Percentiles rank a stretch among this genome's conserved stretches.
These are phyloP conservation scores for Rhodotorula sp. DNA, from an alignment of 1,284 basidiomycete species.

Conservation along the genomic window DNA sequence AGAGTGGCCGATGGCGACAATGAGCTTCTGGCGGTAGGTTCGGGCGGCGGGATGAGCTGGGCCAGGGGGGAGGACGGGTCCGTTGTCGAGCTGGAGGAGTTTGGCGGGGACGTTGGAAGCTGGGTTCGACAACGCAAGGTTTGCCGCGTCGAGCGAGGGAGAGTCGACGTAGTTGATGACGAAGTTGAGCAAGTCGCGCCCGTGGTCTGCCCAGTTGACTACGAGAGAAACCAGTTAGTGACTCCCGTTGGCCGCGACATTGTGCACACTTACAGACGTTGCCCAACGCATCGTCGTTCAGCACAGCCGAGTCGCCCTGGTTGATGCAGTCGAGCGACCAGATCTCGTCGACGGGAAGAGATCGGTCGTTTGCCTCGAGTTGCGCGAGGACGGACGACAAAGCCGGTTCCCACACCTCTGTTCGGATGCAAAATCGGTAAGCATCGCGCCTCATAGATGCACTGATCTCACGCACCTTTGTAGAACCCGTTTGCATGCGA, in stretches of 20 bases:
- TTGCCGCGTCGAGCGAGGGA: constrained; percentile 4
- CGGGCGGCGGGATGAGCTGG: constrained; percentile 45
- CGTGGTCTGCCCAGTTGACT: constrained; percentile 70
- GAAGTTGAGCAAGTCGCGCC: constrained; percentile 56
- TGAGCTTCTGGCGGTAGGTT: constrained; percentile 39
- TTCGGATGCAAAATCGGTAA: not conserved
- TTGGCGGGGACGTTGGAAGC: not conserved
- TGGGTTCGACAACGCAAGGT: not conserved
- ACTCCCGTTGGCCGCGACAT: too few relatives aligned
- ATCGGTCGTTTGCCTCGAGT: constrained; percentile 17
- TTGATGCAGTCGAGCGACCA: constrained; percentile 76
- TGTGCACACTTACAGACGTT: constrained; percentile 56
- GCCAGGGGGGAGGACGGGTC: constrained; percentile 1
- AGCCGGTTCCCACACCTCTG: constrained; percentile 66
- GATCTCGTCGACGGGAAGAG: constrained; percentile 62
- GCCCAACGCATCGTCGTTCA: constrained; percentile 62
- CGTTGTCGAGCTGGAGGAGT: constrained; percentile 30
- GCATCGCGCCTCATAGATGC: too few relatives aligned
- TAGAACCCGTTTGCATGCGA: constrained; percentile 78
- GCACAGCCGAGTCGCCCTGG: constrained; percentile 68
- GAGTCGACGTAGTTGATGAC: not conserved
- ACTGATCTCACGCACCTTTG: constrained; percentile 59
- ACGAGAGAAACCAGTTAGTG: not conserved
- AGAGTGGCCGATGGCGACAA: constrained; percentile 76
- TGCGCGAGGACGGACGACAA: constrained; percentile 54